Evolutionary conservation across 1,139 yeast genomes (phyloP).

Genomic region (Pichia sp.): DNA sequence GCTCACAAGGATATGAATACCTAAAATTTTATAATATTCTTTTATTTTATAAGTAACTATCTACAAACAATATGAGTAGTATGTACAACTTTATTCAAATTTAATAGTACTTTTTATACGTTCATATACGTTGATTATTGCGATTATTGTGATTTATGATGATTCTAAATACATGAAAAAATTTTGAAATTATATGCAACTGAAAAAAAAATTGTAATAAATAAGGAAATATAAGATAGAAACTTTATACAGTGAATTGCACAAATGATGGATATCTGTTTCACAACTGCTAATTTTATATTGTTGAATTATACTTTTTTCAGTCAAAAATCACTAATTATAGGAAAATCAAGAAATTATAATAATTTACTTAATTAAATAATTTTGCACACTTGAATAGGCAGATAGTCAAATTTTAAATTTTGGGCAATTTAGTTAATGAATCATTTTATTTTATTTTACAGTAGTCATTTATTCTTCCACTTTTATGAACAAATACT

Average conservation of each 20-base stretch:
- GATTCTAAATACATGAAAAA: not conserved
- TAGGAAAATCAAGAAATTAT: too few relatives aligned
- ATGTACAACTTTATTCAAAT: conserved; percentile 33
- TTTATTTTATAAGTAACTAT: conserved; percentile 1
- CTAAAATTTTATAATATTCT: not conserved
- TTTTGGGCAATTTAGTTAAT: not conserved
- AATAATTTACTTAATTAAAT: too few relatives aligned
- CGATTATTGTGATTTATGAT: not conserved
- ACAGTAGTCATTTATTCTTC: not conserved
- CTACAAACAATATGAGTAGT: conserved; percentile 53
- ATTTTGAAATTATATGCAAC: not conserved
- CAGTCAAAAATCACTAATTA: too few relatives aligned
- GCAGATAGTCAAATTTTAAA: too few relatives aligned
- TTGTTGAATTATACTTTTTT: too few relatives aligned
- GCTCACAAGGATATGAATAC: not conserved
- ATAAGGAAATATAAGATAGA: not conserved
- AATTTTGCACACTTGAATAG: too few relatives aligned
- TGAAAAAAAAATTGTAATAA: not conserved
- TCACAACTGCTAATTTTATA: too few relatives aligned
- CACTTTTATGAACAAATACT: not conserved
- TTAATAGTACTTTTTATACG: not conserved
- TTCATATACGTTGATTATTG: not conserved
- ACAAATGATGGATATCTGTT: too few relatives aligned
- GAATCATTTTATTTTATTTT: not conserved
- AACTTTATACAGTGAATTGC: too few relatives aligned